A percentile compares a stretch with the other conserved stretches of the same genome.
Conservation (phyloP, 345 rosid genomes). For the Murraya koenigii region DNA sequence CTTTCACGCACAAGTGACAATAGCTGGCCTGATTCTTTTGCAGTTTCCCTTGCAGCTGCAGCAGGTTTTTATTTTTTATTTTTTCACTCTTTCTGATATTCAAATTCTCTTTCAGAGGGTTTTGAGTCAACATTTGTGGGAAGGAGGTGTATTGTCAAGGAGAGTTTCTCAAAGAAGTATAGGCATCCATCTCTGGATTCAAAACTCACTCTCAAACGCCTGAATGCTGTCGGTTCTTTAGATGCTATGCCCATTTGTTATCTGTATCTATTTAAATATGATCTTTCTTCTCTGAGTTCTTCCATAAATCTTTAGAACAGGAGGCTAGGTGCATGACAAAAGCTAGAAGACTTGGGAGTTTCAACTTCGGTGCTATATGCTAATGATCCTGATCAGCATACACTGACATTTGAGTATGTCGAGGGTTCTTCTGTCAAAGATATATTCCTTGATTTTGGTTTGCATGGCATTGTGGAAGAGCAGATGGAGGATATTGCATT, state of each 20-base stretch:
- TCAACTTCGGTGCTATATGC: slow-evolving; percentile 73
- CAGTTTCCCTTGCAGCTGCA: background rate
- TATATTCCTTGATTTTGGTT: slow-evolving; percentile 71
- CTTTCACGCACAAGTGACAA: background rate
- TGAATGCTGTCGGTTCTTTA: slow-evolving; percentile 69
- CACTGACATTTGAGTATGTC: slow-evolving; percentile 80
- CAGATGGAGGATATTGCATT: slow-evolving; percentile 61
- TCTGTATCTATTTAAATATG: background rate
- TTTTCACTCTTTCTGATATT: background rate
- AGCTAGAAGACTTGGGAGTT: slow-evolving; percentile 87
- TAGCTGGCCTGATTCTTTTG: background rate
- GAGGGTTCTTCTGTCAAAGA: slow-evolving; percentile 84
- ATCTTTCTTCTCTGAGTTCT: slow-evolving; percentile 1
- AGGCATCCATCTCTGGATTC: slow-evolving; percentile 87
- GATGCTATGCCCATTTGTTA: background rate
- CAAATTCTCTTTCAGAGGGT: slow-evolving; percentile 51
- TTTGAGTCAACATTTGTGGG: slow-evolving; percentile 74
- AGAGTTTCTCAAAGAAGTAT: slow-evolving; percentile 93
- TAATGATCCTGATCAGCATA: slow-evolving; percentile 63
- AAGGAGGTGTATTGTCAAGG: slow-evolving; percentile 70
- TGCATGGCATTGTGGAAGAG: slow-evolving; percentile 61
- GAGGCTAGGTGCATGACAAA: slow-evolving; percentile 97
- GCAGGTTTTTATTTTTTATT: background rate
- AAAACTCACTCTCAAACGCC: slow-evolving; percentile 78
- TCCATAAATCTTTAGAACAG: slow-evolving; percentile 32